A percentile compares a stretch with the other conserved stretches of the same genome.
Conservation (phyloP, 208 protist genomes). For the Crithidia sp. region DNA sequence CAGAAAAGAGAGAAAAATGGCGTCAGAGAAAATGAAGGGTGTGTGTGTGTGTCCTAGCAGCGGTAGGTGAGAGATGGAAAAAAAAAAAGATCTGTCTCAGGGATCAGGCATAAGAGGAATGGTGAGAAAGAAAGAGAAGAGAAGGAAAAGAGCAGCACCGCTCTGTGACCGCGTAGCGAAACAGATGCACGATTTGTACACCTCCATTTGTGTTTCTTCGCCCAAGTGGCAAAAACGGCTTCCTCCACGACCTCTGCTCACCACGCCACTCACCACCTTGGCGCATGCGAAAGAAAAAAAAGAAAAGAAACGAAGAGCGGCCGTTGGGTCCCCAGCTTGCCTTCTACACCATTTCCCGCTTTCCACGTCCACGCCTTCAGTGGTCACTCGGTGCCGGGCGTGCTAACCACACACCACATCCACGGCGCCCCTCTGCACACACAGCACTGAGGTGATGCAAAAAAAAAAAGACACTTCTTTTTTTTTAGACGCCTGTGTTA, state of each 20-base stretch:
- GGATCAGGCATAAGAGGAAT: background rate
- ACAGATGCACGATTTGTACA: background rate
- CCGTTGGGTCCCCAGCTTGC: background rate
- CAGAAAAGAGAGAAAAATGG: background rate
- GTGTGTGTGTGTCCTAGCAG: no score
- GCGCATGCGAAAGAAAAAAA: background rate
- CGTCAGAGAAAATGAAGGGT: no score
- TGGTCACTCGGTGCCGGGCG: no score
- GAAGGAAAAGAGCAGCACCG: background rate
- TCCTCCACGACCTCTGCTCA: no score
- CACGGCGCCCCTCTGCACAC: background rate
- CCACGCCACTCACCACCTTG: background rate
- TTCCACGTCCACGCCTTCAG: no score
- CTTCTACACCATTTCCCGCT: no score
- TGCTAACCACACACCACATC: no score
- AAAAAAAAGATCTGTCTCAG: background rate
- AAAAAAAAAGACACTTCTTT: background rate
- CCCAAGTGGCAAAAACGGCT: no score
- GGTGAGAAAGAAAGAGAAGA: constrained; percentile 1
- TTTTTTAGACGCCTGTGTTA: background rate
- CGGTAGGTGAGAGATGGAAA: background rate
- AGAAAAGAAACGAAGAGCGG: background rate
- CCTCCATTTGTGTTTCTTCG: no score
- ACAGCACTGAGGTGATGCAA: background rate
- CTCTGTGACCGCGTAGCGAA: background rate